Conservation (phyloP, 306 rosid species). For the Lagenaria siceraria region DNA sequence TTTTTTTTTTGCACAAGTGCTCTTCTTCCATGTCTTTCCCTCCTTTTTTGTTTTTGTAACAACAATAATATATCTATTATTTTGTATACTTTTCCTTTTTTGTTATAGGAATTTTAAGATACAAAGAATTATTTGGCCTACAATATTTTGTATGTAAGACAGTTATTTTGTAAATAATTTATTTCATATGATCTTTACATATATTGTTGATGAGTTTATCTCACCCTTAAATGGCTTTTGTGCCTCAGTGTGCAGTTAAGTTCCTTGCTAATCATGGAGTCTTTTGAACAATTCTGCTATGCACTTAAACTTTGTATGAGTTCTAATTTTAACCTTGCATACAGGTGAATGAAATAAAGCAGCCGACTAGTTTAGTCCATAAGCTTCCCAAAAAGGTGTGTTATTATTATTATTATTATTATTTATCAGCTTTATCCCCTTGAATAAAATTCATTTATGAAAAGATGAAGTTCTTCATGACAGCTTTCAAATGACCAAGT, state of each 20-base stretch:
- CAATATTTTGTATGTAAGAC: not conserved
- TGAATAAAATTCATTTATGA: not conserved
- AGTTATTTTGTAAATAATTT: not conserved
- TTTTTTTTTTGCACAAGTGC: not conserved
- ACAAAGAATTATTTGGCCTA: not conserved
- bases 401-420: not conserved
- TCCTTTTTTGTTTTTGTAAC: not conserved
- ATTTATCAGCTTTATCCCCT: slow-evolving; percentile 4
- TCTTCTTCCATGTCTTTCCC: not conserved
- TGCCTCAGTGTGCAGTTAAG: not conserved
- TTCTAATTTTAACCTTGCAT: slow-evolving; percentile 15
- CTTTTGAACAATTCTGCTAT: not conserved
- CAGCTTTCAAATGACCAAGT: not conserved
- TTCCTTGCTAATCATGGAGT: not conserved
- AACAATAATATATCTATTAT: not conserved
- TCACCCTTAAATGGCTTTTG: not conserved
- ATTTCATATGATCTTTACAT: not conserved
- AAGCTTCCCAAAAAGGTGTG: slow-evolving; percentile 72
- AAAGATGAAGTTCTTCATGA: not conserved
- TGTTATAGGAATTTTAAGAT: not conserved
- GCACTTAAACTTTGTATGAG: not conserved
- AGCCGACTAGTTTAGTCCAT: slow-evolving; percentile 56
- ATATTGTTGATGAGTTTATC: not conserved
- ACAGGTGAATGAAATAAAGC: slow-evolving; percentile 57
- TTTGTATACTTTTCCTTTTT: not conserved